Base-by-base conservation (phyloP, 768 basidiomycete species). In the Omphalotus guepiniiformis region DNA sequence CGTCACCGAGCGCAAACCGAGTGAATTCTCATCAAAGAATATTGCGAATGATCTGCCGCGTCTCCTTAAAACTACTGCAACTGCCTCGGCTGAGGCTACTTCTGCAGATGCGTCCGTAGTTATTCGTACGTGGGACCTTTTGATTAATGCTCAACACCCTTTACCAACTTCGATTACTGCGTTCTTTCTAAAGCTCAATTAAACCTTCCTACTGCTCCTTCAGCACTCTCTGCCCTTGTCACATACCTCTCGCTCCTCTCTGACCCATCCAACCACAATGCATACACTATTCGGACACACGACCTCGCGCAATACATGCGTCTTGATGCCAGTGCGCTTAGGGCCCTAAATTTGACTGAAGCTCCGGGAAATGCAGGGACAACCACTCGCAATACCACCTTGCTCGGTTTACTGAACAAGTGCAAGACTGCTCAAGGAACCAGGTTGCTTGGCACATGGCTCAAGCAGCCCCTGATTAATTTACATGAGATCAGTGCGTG, bases 401-500 rank as follows among this genome's bases (percentile, higher is more conserved):
- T 99, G 4, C 82, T 93, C 45, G 93, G 93, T 1, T 69, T 96
- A 6, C 67, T 99, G 48, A 96, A 98, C 63, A 89, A 88, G 56
- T 96, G 95, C 72, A 96, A 96, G 68, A 98, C 96, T 0, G 82
- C 90, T 0, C 96, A 99, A 61, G 96, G 96, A 0, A 83, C 88
- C 12, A 72, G 96, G 47, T 63, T 96, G 32, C 73, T 99, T 3
- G 88, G 84, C 0, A 84, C 83, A 39, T 98, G 95, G 95, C 69
- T 99, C 34, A 97, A 96, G 60, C 96, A 98, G 62, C 96, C 96
- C 4, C 70, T 98, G 22, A 81, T 97, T 25, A 97, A 96, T 63
- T 64, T 91, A 29, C 94, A 98, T 54, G 89, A 93, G 60, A 98
- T 98, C 51, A 74, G 93, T 90, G 48, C 53, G 90, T 72, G 28